Percentiles rank a stretch among this genome's conserved stretches.
Conservation (phyloP, 805 yeast species). For the Maudiozyma pseudohumilis region DNA sequence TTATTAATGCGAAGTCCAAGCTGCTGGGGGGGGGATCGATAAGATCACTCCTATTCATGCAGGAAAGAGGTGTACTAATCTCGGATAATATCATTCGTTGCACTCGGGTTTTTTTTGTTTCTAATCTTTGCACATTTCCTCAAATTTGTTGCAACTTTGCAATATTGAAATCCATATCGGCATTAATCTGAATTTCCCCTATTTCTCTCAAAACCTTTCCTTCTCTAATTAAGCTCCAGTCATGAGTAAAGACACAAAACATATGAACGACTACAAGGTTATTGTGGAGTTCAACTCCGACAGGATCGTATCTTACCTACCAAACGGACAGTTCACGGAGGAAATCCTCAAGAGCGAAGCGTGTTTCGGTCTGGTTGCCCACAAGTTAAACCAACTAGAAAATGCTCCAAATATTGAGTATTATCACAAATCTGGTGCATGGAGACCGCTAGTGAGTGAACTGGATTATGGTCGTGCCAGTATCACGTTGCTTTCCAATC, state of each 20-base stretch:
- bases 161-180: too few relatives aligned
- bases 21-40: too few relatives aligned
- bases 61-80: too few relatives aligned
- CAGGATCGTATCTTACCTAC: not conserved
- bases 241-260: not conserved
- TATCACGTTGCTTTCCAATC: not conserved
- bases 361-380: not conserved
- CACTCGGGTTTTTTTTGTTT: too few relatives aligned
- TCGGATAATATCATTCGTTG: too few relatives aligned
- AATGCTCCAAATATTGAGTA: not conserved
- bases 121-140: too few relatives aligned
- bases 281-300: not conserved
- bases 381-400: not conserved
- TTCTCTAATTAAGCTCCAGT: too few relatives aligned
- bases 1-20: too few relatives aligned
- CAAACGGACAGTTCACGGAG: not conserved
- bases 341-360: not conserved
- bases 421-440: not conserved
- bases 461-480: not conserved
- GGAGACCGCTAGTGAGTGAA: not conserved
- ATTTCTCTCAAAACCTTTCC: too few relatives aligned
- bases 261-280: conserved; percentile 1
- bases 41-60: too few relatives aligned
- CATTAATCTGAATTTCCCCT: too few relatives aligned
- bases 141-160: too few relatives aligned